Conservation (phyloP, 805 yeast species). For the Lipomyces sp. region DNA sequence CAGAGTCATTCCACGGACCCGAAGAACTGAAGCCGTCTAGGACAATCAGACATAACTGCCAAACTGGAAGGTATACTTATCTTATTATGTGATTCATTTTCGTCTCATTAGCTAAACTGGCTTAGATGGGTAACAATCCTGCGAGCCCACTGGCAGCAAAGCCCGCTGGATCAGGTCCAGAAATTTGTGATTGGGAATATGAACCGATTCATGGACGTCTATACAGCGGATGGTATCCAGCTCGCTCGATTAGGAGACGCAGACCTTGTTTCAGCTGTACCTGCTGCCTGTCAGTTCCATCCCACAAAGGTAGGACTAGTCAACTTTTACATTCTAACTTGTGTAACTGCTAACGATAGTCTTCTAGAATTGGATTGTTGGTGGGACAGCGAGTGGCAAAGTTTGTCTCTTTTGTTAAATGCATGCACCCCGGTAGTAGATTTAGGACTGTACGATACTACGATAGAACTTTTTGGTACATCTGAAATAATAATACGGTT, state of each 20-base stretch:
- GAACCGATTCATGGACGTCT: constrained; percentile 86
- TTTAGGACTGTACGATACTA: neutral
- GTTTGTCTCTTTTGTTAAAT: constrained; percentile 44
- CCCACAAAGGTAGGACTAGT: constrained; percentile 56
- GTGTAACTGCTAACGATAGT: neutral
- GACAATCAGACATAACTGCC: constrained; percentile 85
- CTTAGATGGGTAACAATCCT: constrained; percentile 89
- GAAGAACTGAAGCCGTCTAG: constrained; percentile 61
- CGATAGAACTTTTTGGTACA: neutral
- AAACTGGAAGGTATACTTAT: constrained; percentile 63
- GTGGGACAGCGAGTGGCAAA: constrained; percentile 95
- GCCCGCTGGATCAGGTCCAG: constrained; percentile 71
- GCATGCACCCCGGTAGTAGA: neutral
- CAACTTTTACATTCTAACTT: neutral
- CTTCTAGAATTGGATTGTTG: constrained; percentile 77
- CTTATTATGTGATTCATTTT: neutral
- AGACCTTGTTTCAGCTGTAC: constrained; percentile 78
- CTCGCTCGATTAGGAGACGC: constrained; percentile 69
- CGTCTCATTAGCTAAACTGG: neutral
- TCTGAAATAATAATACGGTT: neutral
- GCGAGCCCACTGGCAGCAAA: constrained; percentile 82
- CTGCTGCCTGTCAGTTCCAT: constrained; percentile 86
- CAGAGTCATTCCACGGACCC: constrained; percentile 21
- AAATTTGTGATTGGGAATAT: constrained; percentile 92
- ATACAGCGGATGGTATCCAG: constrained; percentile 73